Evolutionary conservation across 2,329 filamentous ascomycete genomes (phyloP), one percentile per base, ranked within the genome.

Genomic region (Talaromyces albobiverticillius): DNA sequence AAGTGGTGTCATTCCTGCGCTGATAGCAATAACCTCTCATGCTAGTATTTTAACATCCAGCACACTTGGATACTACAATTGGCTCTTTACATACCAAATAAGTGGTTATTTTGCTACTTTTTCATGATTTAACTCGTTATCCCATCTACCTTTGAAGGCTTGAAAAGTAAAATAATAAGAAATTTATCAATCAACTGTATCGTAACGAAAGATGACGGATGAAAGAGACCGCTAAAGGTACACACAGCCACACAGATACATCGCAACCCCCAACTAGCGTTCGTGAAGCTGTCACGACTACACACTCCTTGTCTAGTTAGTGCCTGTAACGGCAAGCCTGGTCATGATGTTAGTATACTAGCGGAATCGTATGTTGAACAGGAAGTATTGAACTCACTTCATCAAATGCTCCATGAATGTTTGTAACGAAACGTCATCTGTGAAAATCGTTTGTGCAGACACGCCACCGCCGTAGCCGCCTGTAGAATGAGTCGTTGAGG

Each of bases 371-470:
- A 25, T 20, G 43, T 53, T 25, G 42, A 22, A 8, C 20, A 22
- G 3, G 8, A 34, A 2, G 5, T 9, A 22, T 29, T 16, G 9
- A 18, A 80, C 87, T 75, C 80, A 92, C 90, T 99, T 99, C 94
- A 99, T 99, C 70, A 99, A 79, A 76, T 97, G 92, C 67, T 99
- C 94, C 94, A 99, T 99, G 70, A 99, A 99, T 1, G 93, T 97
- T 74, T 97, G 93, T 68, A 99, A 78, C 52, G 91, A 96, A 52
- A 99, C 94, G 72, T 99, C 94, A 67, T 99, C 94, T 1, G 94
- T 99, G 76, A 99, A 99, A 65, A 99, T 99, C 4, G 94, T 99
- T 74, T 99, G 94, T 8, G 93, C 92, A 45, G 88, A 92, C 67
- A 88, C 85, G 46, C 93, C 89, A 58, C 91, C 92, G 53, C 94